Conservation (phyloP, 1,284 basidiomycete genomes). For the Omphalotus olearius region DNA sequence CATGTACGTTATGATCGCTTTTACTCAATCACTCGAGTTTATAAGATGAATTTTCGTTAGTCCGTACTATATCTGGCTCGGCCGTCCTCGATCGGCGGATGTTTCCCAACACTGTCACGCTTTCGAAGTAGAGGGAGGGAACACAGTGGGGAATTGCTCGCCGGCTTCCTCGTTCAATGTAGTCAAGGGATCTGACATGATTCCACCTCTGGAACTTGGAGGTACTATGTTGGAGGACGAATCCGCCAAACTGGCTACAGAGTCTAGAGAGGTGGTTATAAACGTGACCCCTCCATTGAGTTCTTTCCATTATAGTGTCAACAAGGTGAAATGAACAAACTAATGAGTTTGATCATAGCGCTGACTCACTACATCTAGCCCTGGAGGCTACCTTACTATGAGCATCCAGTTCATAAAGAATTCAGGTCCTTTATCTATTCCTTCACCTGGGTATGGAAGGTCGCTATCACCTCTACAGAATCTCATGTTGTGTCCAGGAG, state of each 20-base stretch:
- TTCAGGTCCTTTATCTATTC: constrained; percentile 77
- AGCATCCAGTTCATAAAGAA: constrained; percentile 69
- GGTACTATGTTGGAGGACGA: constrained; percentile 30
- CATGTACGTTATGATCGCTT: constrained; percentile 36
- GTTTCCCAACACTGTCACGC: constrained; percentile 57
- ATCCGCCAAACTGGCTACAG: constrained; percentile 7
- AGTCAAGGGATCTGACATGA: constrained; percentile 27
- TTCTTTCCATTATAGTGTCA: constrained; percentile 74
- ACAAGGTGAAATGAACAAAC: constrained; percentile 44
- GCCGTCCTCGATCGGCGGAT: constrained; percentile 64
- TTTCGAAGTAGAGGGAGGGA: constrained; percentile 72
- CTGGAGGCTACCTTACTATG: constrained; percentile 77
- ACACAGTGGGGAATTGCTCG: constrained; percentile 52
- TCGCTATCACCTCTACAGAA: background rate
- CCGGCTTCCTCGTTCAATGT: constrained; percentile 30
- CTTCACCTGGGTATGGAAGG: constrained; percentile 56
- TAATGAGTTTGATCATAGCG: too few relatives aligned
- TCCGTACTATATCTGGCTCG: constrained; percentile 78
- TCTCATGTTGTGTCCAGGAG: constrained; percentile 38
- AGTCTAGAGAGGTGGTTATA: constrained; percentile 30
- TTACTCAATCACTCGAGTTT: background rate
- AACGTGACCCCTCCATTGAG: constrained; percentile 58
- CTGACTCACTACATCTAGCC: constrained; percentile 30
- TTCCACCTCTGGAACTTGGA: constrained; percentile 38
- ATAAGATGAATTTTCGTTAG: constrained; percentile 25